Evolutionary conservation across 768 basidiomycete species (phyloP), one percentile per base, ranked within the genome.

Genomic region (Chalciporus piperatus): DNA sequence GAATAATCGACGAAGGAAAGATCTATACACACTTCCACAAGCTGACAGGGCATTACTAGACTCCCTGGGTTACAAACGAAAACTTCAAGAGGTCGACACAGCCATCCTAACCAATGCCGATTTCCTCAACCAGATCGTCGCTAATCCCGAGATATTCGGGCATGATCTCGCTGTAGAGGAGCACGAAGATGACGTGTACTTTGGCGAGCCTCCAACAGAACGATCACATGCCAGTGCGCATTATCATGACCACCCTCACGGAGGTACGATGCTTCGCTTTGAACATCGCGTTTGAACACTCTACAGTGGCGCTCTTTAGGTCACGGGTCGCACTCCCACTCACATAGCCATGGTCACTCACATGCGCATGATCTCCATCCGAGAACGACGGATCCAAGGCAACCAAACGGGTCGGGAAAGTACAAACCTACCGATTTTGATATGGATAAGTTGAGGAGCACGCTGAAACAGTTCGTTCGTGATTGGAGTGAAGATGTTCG

Each of bases 361-460:
- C 68, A 70, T 37, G 48, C 59, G 6, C 68, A 68, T 47, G 37
- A 51, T 3, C 52, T 65, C 47, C 41, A 47, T 25, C 12, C 19
- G 19, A 46, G 25, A 28, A 41, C 51, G 2, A 11, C 16, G 5
- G 60, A 64, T 42, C 59, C 60, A 2, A 57, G 56, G 32, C 51
- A 38, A 35, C 27, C 39, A 3, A 38, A 32, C 17, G 38, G 48
- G 23, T 51, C 27, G 30, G 41, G 48, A 61, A 69, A 39, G 44
- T 77, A 76, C 57, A 76, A 72, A 51, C 79, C 84, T 1, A 82
- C 79, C 0, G 88, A 91, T 33, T 80, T 80, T 54, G 88, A 92
- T 59, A 87, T 89, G 83, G 92, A 97, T 65, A 95, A 96, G 64
- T 73, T 98, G 37, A 74, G 93, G 51, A 94, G 92, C 62, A 96